Conservation (phyloP, 805 yeast species). For the Candida silvatica region DNA sequence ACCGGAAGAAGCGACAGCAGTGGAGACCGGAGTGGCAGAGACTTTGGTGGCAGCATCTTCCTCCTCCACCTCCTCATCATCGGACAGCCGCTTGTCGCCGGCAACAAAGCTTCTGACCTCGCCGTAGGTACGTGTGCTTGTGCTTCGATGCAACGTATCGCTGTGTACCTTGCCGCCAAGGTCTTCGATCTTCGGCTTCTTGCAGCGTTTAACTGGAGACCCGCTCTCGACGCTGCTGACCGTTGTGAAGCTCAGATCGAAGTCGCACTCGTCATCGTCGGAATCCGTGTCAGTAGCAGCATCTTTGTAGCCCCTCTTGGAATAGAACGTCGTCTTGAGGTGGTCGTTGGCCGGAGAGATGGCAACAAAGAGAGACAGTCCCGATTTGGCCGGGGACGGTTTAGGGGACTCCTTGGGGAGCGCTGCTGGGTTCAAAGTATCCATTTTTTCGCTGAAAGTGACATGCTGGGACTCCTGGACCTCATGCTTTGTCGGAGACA, state of each 20-base stretch:
- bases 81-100: slow-evolving; percentile 9
- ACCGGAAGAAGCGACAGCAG: neutral
- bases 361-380: slow-evolving; percentile 1
- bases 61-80: slow-evolving; percentile 10
- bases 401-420: no score
- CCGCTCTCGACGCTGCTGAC: neutral
- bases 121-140: slow-evolving; percentile 22
- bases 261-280: no score
- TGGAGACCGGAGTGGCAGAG: neutral
- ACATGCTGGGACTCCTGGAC: no score
- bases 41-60: slow-evolving; percentile 10
- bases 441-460: no score
- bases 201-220: neutral
- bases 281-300: no score
- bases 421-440: no score
- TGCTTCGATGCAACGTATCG: no score
- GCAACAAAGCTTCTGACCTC: slow-evolving; percentile 18
- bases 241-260: no score
- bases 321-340: no score
- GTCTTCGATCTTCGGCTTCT: slow-evolving; percentile 12
- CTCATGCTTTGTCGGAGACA: neutral
- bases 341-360: slow-evolving; percentile 4
- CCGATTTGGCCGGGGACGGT: no score
- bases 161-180: no score
- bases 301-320: no score